Conservation (phyloP, 257 asterid genomes). For the Primulina tabacum region DNA sequence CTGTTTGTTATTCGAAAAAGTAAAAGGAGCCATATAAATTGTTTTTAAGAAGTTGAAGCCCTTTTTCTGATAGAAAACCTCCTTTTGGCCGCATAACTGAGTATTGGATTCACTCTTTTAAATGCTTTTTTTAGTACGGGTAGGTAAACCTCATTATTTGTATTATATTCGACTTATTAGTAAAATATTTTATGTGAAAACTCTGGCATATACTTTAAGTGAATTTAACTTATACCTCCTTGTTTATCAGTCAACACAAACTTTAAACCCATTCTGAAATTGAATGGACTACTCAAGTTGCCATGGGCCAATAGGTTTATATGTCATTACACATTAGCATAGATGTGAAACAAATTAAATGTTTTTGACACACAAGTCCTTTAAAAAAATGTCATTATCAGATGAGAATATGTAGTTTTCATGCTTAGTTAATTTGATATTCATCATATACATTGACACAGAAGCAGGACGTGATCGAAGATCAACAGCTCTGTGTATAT, state of each 20-base stretch:
- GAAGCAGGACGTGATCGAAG: slow-evolving; percentile 55
- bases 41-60: not conserved
- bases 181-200: not conserved
- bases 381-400: slow-evolving; percentile 1
- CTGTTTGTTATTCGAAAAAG: slow-evolving; percentile 4
- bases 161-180: not conserved
- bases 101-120: not conserved
- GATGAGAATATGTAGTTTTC: not conserved
- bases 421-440: not conserved
- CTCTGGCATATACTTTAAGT: not conserved
- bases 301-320: not conserved
- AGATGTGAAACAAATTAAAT: not conserved
- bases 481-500: slow-evolving; percentile 74
- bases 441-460: slow-evolving; percentile 22
- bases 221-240: not conserved
- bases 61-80: not conserved
- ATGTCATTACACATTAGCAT: not conserved
- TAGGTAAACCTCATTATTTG: not conserved
- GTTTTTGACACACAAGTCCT: not conserved
- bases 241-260: not conserved
- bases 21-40: not conserved
- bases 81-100: not conserved
- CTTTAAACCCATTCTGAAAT: not conserved
- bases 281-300: not conserved
- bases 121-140: not conserved